Conservation (phyloP, 2,329 filamentous ascomycete genomes). For the Dactylellina drechsleri region DNA sequence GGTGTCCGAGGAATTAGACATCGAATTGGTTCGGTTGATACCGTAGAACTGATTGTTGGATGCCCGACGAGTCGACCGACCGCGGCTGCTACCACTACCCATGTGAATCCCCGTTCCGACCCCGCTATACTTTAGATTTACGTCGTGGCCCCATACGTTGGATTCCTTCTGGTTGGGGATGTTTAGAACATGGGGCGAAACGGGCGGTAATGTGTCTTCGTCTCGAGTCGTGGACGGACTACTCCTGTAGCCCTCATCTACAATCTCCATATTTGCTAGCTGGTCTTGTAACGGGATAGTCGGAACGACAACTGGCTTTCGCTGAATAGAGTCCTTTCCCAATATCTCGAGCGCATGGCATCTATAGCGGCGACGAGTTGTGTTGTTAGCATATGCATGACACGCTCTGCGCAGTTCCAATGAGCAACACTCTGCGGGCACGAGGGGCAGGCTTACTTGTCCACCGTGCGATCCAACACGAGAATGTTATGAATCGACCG, state of each 20-base stretch:
- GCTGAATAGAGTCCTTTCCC: slow-evolving; percentile 15
- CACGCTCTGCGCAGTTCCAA: slow-evolving; percentile 2
- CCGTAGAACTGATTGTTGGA: slow-evolving; percentile 34
- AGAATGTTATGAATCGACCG: slow-evolving; percentile 48
- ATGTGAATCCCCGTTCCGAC: slow-evolving; percentile 24
- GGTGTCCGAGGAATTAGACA: slow-evolving; percentile 49
- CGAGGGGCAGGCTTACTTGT: slow-evolving; percentile 38
- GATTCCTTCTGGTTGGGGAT: slow-evolving; percentile 51
- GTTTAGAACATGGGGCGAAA: slow-evolving; percentile 30
- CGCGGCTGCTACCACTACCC: background rate
- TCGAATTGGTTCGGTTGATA: slow-evolving; percentile 44
- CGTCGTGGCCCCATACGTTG: slow-evolving; percentile 27
- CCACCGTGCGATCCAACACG: slow-evolving; percentile 42
- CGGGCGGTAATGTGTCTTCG: slow-evolving; percentile 32
- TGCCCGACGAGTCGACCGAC: slow-evolving; percentile 2
- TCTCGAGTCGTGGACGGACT: slow-evolving; percentile 6
- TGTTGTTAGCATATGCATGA: slow-evolving; percentile 43
- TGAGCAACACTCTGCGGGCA: slow-evolving; percentile 3
- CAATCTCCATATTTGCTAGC: slow-evolving; percentile 26
- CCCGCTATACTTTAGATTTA: slow-evolving; percentile 45
- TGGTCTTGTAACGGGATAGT: slow-evolving; percentile 29
- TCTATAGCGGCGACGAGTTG: slow-evolving; percentile 26
- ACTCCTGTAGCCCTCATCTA: slow-evolving; percentile 28
- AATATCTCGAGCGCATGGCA: slow-evolving; percentile 40
- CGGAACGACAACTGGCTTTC: slow-evolving; percentile 16